Evolutionary conservation across 1,284 basidiomycete species (phyloP).

Genomic region (Ustilago shanxiensis): DNA sequence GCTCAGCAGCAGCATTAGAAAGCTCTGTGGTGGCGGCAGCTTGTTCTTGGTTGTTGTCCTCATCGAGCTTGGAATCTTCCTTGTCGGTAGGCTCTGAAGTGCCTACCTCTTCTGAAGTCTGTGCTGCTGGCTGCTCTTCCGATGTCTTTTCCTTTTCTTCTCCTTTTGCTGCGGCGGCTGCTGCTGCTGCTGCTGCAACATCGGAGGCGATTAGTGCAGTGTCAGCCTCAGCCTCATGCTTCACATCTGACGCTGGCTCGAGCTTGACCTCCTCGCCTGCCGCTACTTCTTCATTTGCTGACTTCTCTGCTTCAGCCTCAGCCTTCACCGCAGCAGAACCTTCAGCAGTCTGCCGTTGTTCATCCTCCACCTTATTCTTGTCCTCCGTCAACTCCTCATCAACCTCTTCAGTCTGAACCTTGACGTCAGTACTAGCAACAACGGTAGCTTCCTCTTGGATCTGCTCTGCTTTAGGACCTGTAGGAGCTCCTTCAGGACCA

Average conservation of each 20-base stretch:
- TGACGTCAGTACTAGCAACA: background rate
- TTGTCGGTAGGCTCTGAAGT: background rate
- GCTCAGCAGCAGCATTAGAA: background rate
- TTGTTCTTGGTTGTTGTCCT: background rate
- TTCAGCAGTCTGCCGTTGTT: background rate
- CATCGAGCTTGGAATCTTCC: background rate
- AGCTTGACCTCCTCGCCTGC: background rate
- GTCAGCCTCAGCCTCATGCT: background rate
- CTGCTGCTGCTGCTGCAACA: background rate
- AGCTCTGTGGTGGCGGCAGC: background rate
- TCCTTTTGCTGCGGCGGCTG: too few relatives aligned
- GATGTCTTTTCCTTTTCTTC: background rate
- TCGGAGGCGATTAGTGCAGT: background rate
- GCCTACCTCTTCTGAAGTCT: background rate
- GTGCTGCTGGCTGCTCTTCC: background rate
- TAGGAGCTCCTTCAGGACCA: constrained; percentile 44
- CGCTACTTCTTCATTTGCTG: background rate
- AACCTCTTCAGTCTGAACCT: background rate
- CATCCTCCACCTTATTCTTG: background rate
- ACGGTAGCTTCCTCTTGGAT: constrained; percentile 16
- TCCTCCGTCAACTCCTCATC: background rate
- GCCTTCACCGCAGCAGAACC: background rate
- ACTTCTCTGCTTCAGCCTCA: background rate
- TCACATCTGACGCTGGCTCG: background rate
- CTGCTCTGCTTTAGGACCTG: constrained; percentile 42